Evolutionary conservation across 257 asterid genomes (phyloP).

Genomic region (Scutellaria minor): DNA sequence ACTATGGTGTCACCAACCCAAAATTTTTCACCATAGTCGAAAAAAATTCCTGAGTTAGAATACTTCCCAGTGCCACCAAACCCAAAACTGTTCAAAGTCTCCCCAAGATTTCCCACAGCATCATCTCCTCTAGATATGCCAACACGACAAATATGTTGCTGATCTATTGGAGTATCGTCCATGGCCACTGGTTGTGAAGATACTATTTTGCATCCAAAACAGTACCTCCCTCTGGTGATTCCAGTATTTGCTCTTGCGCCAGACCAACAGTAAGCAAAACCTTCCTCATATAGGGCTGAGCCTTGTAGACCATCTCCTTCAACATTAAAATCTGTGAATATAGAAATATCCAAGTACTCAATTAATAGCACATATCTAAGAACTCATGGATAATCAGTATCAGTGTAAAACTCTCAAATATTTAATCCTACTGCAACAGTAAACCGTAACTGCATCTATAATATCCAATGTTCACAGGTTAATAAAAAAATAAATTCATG

Average conservation of each 20-base stretch:
- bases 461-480: neutral
- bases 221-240: conserved; percentile 61
- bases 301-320: conserved; percentile 60
- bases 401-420: too few species aligned
- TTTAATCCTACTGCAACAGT: neutral
- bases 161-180: conserved; percentile 57
- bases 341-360: neutral
- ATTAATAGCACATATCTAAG: neutral
- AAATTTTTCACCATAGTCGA: conserved; percentile 53
- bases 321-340: conserved; percentile 55
- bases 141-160: conserved; percentile 52
- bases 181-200: conserved; percentile 53
- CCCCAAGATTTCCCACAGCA: conserved; percentile 59
- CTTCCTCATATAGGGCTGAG: conserved; percentile 56
- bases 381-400: too few species aligned
- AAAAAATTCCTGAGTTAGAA: conserved; percentile 46
- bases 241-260: conserved; percentile 75
- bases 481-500: neutral
- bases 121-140: conserved; percentile 69
- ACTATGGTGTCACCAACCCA: conserved; percentile 60
- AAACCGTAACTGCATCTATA: neutral
- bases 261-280: conserved; percentile 77
- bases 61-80: conserved; percentile 62
- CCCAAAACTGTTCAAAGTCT: conserved; percentile 55
- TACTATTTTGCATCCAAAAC: conserved; percentile 65